A percentile compares a stretch with the other conserved stretches of the same genome.
These are phyloP conservation scores for Crithidia bombi DNA, from an alignment of 208 protist genomes.

Conservation along the genomic window DNA sequence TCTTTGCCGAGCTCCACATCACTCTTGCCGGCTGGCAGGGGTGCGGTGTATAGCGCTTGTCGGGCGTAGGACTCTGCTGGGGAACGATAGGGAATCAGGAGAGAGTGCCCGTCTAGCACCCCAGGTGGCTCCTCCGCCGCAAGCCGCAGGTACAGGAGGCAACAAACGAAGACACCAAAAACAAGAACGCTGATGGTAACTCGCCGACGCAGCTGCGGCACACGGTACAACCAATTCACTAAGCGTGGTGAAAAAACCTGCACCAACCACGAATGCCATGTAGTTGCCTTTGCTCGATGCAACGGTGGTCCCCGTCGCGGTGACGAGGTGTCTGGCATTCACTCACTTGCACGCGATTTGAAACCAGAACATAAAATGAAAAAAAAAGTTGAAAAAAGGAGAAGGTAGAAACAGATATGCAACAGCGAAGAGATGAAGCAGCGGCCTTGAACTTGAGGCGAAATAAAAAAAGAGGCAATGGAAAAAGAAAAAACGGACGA, in stretches of 20 bases:
- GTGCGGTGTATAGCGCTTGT: constrained; percentile 8
- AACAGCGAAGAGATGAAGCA: not conserved
- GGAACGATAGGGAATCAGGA: constrained; percentile 20
- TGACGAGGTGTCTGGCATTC: not conserved
- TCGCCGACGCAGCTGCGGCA: too few species aligned
- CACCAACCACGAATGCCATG: not conserved
- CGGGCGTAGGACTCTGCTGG: not conserved
- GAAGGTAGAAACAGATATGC: not conserved
- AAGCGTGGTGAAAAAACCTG: not conserved
- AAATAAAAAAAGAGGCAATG: not conserved
- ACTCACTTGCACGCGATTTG: not conserved
- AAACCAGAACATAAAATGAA: not conserved
- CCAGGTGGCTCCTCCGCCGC: not conserved
- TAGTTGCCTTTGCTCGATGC: not conserved
- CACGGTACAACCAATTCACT: not conserved
- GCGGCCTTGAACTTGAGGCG: not conserved
- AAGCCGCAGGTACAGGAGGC: constrained; percentile 1
- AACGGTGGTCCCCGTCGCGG: not conserved
- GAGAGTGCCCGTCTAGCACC: constrained; percentile 13
- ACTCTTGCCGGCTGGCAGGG: constrained; percentile 3
- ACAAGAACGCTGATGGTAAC: not conserved
- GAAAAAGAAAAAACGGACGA: not conserved
- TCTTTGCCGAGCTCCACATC: not conserved
- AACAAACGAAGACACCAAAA: not conserved
- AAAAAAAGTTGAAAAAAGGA: not conserved